phyloP scores from a whole-genome alignment of 768 basidiomycete genomes.

The Tricholoma saponaceum region DNA sequence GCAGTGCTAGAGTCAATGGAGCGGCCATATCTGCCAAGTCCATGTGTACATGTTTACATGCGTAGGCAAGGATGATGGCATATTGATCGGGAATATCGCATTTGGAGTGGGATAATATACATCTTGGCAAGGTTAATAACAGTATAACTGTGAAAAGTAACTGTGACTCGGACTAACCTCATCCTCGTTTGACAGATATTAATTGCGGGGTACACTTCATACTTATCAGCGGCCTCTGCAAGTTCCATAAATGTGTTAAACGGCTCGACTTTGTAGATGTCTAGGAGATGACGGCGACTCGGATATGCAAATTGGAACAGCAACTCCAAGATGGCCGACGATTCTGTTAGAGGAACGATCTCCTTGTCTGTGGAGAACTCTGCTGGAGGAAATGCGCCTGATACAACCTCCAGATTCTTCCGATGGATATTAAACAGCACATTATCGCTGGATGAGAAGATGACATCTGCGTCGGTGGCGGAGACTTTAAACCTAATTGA shows the following conservation, averaged over 20 bases:
- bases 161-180: constrained; percentile 17
- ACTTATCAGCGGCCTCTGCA: constrained; percentile 30
- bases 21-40: not conserved
- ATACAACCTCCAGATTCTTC: constrained; percentile 15
- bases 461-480: constrained; percentile 16
- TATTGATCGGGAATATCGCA: too few relatives aligned
- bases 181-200: constrained; percentile 20
- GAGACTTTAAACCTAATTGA: not conserved
- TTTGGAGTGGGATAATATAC: too few relatives aligned
- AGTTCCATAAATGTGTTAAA: constrained; percentile 15
- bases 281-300: constrained; percentile 17
- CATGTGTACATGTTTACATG: not conserved
- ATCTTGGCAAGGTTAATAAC: too few relatives aligned
- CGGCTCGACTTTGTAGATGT: constrained; percentile 9
- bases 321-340: constrained; percentile 18
- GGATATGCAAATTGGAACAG: constrained; percentile 26
- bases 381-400: constrained; percentile 22
- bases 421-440: constrained; percentile 21
- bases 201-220: constrained; percentile 24
- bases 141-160: too few relatives aligned
- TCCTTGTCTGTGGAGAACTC: constrained; percentile 17
- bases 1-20: too few relatives aligned
- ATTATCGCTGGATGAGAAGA: constrained; percentile 20
- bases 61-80: not conserved
- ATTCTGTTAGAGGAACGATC: constrained; percentile 19